Conservation (phyloP, 441 rosid genomes). For the Biscutella laevigata region DNA sequence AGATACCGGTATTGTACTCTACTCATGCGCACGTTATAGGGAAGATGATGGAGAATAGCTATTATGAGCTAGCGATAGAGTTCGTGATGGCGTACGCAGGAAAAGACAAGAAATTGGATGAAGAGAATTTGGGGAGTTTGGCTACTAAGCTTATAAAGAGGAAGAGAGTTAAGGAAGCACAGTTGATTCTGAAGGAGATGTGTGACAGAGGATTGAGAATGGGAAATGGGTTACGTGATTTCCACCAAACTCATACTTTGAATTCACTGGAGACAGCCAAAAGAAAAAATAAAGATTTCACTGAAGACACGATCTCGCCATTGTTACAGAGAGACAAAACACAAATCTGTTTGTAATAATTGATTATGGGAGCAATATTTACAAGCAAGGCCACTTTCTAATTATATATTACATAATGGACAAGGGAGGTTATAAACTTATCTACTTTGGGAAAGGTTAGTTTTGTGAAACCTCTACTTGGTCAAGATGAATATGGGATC, state of each 20-base stretch:
- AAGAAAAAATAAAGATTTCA: too few species aligned
- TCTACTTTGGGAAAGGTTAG: constrained; percentile 12
- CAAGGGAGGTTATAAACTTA: not conserved
- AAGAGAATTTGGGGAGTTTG: constrained; percentile 43
- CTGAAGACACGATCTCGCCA: too few species aligned
- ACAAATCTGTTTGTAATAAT: not conserved
- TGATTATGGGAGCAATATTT: constrained; percentile 12
- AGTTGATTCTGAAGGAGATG: constrained; percentile 48
- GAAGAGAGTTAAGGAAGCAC: constrained; percentile 35
- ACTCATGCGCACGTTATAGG: constrained; percentile 47
- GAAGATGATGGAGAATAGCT: constrained; percentile 34
- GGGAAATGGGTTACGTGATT: constrained; percentile 33
- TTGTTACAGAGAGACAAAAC: not conserved
- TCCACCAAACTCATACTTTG: too few species aligned
- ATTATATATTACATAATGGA: not conserved
- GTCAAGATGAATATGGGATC: constrained; percentile 51
- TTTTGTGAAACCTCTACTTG: constrained; percentile 32
- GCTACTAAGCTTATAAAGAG: constrained; percentile 38
- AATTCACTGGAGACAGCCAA: too few species aligned
- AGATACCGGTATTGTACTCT: constrained; percentile 35
- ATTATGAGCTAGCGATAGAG: constrained; percentile 37
- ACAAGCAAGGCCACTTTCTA: not conserved
- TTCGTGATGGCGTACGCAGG: constrained; percentile 45
- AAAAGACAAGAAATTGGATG: constrained; percentile 37
- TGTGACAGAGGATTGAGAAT: constrained; percentile 33